phyloP scores from a whole-genome alignment of 2,329 filamentous ascomycete genomes.

The Bretziella fagacearum region DNA sequence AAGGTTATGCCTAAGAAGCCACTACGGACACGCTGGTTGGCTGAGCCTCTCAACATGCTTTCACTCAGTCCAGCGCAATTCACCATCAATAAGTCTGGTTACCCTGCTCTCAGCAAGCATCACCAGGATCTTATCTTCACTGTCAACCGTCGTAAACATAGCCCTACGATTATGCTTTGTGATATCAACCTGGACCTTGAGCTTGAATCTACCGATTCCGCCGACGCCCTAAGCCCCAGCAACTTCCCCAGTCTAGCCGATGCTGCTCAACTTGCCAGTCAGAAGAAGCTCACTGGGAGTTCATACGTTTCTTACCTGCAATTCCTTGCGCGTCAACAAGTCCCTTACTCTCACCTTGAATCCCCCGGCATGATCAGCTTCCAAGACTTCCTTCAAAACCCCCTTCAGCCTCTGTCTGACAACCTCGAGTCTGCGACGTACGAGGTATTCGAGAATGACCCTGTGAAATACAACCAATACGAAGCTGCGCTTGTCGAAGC shows the following conservation, averaged over 20 bases:
- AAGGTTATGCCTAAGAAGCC: constrained; percentile 40
- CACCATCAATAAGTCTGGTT: constrained; percentile 41
- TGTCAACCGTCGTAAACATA: constrained; percentile 47
- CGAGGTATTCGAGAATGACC: constrained; percentile 96
- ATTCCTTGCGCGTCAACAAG: constrained; percentile 70
- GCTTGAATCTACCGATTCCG: constrained; percentile 2
- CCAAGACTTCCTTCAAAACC: constrained; percentile 93
- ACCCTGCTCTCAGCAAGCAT: constrained; percentile 41
- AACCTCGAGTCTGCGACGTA: constrained; percentile 96
- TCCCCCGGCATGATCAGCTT: constrained; percentile 36
- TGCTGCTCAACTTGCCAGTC: constrained; percentile 28
- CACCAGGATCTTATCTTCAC: constrained; percentile 44
- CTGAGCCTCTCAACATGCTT: constrained; percentile 48
- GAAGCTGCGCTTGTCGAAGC: constrained; percentile 70
- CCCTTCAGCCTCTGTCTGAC: constrained; percentile 83
- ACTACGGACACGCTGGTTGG: constrained; percentile 51
- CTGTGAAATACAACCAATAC: constrained; percentile 95
- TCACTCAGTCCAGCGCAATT: constrained; percentile 38
- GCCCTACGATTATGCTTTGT: constrained; percentile 46
- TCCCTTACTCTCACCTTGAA: constrained; percentile 37
- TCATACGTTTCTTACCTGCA: constrained; percentile 61
- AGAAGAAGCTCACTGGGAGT: constrained; percentile 21
- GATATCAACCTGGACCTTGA: constrained; percentile 37
- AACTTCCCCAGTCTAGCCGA: constrained; percentile 58
- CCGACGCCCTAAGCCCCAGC: constrained; percentile 23